Base-by-base conservation (phyloP, 2,329 filamentous ascomycete species). In the Verruconis gallopava region DNA sequence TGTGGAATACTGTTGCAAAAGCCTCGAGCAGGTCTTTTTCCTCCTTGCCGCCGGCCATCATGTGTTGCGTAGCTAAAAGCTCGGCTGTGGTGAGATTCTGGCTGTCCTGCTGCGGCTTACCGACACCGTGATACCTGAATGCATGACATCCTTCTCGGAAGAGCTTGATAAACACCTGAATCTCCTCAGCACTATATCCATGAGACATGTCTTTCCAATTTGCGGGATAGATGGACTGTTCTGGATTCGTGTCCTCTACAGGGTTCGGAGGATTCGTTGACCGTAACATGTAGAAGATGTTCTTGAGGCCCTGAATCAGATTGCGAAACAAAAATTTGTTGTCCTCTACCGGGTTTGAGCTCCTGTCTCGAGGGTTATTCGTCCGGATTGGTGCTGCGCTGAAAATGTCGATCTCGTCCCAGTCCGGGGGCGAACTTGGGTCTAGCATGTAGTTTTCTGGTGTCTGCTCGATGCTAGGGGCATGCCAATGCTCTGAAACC, bases 241-340 rank as follows among this genome's bases (percentile, higher is more conserved):
- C 89, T 4, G 42, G 17, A 37, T 93, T 79, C n/a, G n/a, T n/a
- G 43, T 66, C 64, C 4, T 68, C 64, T 47, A 68, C 67, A 42
- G 68, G 61, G 38, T 65, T 60, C 2, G 61, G 54, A 1, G 81
- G 79, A 55, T 98, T 96, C 62, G 89, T 96, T 9, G 80, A 80
- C 53, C 89, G 83, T 38, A 99, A 67, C 60, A 95, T 86, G 53
- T 93, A 95, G 60, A 99, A 94, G 4, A 93, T 86, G 52, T 89
- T 93, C 63, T 96, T 96, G 1, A 98, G 68, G 0, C 91, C 91
- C 51, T 93, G 93, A 66, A 99, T 82, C 4, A 98, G 67, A 50
- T 94, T 98, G 60, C 88, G 88, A 66, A 98, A 98, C 3, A 99
- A 66, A 51, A 98, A 96, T 55, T 96, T 94, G 67, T 98, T 98